Evolutionary conservation across 2,329 filamentous ascomycete species (phyloP), one percentile per base, ranked within the genome.

Genomic region (Colletotrichum sp.): DNA sequence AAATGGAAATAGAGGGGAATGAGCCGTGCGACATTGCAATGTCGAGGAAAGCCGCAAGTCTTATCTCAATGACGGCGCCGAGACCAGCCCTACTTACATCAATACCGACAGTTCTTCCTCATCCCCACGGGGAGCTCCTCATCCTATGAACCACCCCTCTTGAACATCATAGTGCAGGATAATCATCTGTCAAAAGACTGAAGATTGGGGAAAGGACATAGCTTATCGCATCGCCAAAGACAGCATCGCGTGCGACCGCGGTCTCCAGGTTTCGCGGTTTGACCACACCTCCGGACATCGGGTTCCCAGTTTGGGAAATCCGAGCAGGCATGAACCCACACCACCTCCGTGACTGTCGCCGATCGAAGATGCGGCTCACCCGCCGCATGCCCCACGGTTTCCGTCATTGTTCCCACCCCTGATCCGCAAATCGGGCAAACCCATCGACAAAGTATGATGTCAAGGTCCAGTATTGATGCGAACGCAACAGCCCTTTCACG

Each of bases 331-430:
- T 14, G 14, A 66, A 32, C 10, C 56, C 56, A 24, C 32, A 6
- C 28, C 43, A 32, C 56, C 21, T 18, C 58, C 63, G 34, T 56
- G 69, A 64, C 21, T 56, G 64, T 75, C 64, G 48, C 26, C 63
- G 63, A 73, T 73, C 52, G 5, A 58, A 38, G 58, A 48, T 55
- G 56, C 52, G 43, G 69, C 69, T 43, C 73, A 48, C 56, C 24
- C 63, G 52, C 56, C 56, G 52, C 38, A 18, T 14, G 69, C 43
- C 64, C 73, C 69, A 75, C 68, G 69, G 63, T 59, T 59, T 69
- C 73, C 73, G 69, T 75, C 73, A 75, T 69, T 52, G 69, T 75
- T 52, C 43, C 67, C 73, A 73, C 73, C 43, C 12, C 4, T n/a
- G 73, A 69, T 69, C 73, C 73, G 69, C 69, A 69, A 64, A 36